Evolutionary conservation across 306 rosid species (phyloP), one percentile per base, ranked within the genome.

Genomic region (Datisca glomerata): DNA sequence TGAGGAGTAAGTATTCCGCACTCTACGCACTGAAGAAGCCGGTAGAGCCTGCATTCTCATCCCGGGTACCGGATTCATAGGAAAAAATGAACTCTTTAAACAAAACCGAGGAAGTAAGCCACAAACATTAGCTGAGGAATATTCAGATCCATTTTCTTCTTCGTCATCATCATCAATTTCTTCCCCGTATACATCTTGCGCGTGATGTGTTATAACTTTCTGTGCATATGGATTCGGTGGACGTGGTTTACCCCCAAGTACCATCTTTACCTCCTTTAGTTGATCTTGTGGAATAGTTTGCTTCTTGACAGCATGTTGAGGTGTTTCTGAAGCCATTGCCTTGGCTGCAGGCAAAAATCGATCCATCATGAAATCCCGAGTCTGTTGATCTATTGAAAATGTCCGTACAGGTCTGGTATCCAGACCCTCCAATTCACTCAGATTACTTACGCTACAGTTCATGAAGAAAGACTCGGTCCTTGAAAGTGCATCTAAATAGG

Each of bases 261-360:
- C 54, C 66, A 51, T 73, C 54, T 57, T 66, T n/a, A 55, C 23
- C 61, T 54, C 72, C 41, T 68, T 77, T 4, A 59, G 72, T 29
- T 74, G 78, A 41, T 80, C 76, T 57, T 45, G 43, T 45, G 59
- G 58, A 60, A 52, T 54, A 24, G 27, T 49, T 43, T 51, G 63
- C 61, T 74, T 87, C 59, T 65, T 71, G 45, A 56, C 50, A 48
- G 66, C 49, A 67, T 64, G 51, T 24, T 64, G 78, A 41, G 75
- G 77, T 19, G 71, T 52, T 41, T 80, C 86, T 18, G 74, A 70
- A 63, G 67, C 80, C 83, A 80, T 64, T 44, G 89, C 94, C 62
- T 83, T 75, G 7, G 97, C 97, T 45, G 97, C 95, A 41, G 81
- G 83, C 55, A 89, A 59, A 64, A 89, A 89, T 36, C 97, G 68